Evolutionary conservation across 2,329 filamentous ascomycete species (phyloP).

Genomic region (Colletotrichum musae): DNA sequence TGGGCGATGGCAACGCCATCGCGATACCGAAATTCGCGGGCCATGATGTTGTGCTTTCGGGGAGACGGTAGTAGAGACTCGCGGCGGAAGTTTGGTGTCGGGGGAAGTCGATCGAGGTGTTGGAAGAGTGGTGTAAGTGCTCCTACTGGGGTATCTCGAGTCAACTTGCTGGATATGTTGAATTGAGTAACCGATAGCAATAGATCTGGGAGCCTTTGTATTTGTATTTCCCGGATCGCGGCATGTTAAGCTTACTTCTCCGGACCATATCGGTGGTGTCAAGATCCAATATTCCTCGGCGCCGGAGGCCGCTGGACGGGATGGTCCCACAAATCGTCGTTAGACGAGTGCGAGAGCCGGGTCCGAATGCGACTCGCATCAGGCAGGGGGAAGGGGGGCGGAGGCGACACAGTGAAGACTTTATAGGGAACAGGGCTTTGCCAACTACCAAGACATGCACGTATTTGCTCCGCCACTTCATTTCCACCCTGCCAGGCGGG

Average conservation of each 20-base stretch:
- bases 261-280: not conserved
- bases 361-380: slow-evolving; percentile 4
- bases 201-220: not conserved
- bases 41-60: not conserved
- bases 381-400: not conserved
- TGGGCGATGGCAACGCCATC: slow-evolving; percentile 38
- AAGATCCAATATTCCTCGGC: not conserved
- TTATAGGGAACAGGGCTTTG: not conserved
- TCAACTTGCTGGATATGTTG: too few species aligned
- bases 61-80: too few species aligned
- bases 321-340: slow-evolving; percentile 2
- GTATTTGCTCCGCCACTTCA: not conserved
- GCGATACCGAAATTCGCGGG: slow-evolving; percentile 26
- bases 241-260: not conserved
- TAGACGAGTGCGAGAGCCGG: slow-evolving; percentile 20
- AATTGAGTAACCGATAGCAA: too few species aligned
- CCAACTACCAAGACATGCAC: not conserved
- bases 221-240: not conserved
- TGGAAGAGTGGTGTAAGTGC: too few species aligned
- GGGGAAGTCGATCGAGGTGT: too few species aligned
- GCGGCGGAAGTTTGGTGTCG: too few species aligned
- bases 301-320: not conserved
- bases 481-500: not conserved
- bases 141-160: too few species aligned
- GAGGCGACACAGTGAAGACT: not conserved